Percentiles rank a stretch among this genome's conserved stretches.
These are phyloP conservation scores for Dryadomyces quercus-mongolicae DNA, from an alignment of 2,329 filamentous ascomycete genomes.

Conservation along the genomic window DNA sequence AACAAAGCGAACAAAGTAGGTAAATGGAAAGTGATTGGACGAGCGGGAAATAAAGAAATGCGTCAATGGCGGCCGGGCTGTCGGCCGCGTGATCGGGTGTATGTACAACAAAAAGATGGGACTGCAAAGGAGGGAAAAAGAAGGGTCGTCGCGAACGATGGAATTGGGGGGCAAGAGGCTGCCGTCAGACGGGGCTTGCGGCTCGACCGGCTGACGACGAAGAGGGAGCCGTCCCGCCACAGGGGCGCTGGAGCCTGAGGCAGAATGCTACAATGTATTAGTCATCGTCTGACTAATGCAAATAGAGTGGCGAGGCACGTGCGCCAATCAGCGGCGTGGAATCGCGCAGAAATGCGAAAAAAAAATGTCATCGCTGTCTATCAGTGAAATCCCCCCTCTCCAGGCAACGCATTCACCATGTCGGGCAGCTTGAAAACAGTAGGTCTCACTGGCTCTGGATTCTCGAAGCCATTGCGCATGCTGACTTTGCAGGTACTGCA, in stretches of 20 bases:
- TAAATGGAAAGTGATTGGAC: no score
- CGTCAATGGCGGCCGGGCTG: neutral
- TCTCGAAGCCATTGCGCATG: no score
- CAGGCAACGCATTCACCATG: neutral
- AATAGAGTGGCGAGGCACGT: neutral
- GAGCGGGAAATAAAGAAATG: neutral
- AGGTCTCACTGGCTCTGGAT: neutral
- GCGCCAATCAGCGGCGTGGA: neutral
- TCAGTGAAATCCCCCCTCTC: neutral
- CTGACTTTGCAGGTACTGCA: slow-evolving; percentile 24
- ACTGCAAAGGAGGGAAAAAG: no score
- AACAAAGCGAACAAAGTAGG: neutral
- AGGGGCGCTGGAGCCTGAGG: neutral
- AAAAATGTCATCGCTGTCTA: neutral
- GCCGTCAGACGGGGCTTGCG: neutral
- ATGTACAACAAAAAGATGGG: no score
- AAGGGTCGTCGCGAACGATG: no score
- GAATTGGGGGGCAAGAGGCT: no score
- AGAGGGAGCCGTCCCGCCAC: neutral
- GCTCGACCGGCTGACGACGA: neutral
- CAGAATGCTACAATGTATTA: neutral
- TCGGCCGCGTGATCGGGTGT: no score
- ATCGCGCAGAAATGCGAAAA: neutral
- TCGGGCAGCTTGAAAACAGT: slow-evolving; percentile 1
- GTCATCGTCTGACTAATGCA: no score